These are phyloP conservation scores for Lactarius sp. DNA, from an alignment of 768 basidiomycete genomes.

Conservation along the genomic window DNA sequence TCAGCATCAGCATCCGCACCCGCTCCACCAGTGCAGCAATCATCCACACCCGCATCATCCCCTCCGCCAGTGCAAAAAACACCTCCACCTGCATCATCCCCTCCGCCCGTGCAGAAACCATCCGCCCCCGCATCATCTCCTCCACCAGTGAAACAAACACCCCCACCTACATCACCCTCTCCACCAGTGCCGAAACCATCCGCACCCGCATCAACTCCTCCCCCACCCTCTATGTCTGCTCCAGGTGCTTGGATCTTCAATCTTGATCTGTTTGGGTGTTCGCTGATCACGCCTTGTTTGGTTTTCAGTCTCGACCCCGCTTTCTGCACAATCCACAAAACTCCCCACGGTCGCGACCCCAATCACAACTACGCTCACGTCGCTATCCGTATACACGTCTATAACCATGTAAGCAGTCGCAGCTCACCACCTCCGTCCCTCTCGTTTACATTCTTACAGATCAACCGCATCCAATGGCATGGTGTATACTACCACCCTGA, in stretches of 20 bases:
- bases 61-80: no score
- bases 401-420: background rate
- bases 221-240: background rate
- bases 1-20: no score
- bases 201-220: background rate
- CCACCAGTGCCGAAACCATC: no score
- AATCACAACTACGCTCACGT: background rate
- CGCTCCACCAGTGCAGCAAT: no score
- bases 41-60: no score
- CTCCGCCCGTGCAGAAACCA: no score
- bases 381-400: slow-evolving; percentile 3
- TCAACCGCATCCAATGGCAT: slow-evolving; percentile 16
- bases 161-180: no score
- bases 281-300: slow-evolving; percentile 4
- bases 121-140: background rate
- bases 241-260: background rate
- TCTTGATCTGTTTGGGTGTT: background rate
- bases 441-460: background rate
- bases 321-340: background rate
- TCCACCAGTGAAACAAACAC: background rate
- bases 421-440: background rate
- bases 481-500: slow-evolving; percentile 12
- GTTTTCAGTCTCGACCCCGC: background rate
- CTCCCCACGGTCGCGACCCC: background rate
- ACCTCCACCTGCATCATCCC: no score